Percentiles rank a stretch among this genome's conserved stretches.
Evolutionary conservation across 768 basidiomycete species (phyloP).

Genomic region (Auriscalpium vulgare): DNA sequence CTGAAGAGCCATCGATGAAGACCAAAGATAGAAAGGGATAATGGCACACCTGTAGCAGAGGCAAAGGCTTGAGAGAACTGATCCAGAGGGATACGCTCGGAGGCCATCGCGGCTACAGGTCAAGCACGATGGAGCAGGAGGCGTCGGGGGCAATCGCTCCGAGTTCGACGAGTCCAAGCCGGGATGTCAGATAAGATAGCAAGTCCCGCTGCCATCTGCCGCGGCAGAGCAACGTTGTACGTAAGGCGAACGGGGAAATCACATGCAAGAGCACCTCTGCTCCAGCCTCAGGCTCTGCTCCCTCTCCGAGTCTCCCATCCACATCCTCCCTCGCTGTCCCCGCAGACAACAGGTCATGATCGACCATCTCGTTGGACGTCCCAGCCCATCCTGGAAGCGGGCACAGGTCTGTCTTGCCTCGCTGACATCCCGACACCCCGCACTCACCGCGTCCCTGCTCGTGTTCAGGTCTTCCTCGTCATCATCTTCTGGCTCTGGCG

Average conservation of each 20-base stretch:
- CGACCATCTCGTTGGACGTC: slow-evolving; percentile 85
- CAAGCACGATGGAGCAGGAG: no score
- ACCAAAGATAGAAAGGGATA: background rate
- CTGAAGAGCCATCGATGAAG: slow-evolving; percentile 32
- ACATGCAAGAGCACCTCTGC: slow-evolving; percentile 20
- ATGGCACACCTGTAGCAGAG: slow-evolving; percentile 39
- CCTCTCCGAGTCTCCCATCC: slow-evolving; percentile 4
- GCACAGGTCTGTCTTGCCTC: slow-evolving; percentile 46
- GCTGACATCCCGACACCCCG: background rate
- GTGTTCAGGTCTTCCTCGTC: slow-evolving; percentile 73
- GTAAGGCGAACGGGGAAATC: slow-evolving; percentile 6
- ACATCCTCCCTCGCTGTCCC: background rate
- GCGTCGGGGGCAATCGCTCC: no score
- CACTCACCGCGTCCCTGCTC: background rate
- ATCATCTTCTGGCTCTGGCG: slow-evolving; percentile 89
- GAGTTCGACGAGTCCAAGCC: no score
- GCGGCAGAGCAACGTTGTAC: background rate
- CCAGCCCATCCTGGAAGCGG: slow-evolving; percentile 86
- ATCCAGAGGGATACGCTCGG: slow-evolving; percentile 36
- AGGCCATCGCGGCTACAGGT: slow-evolving; percentile 29
- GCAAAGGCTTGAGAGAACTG: slow-evolving; percentile 41
- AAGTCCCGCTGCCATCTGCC: no score
- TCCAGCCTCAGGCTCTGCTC: background rate
- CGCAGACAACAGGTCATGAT: slow-evolving; percentile 50
- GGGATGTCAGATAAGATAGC: no score